Evolutionary conservation across 2,329 filamentous ascomycete genomes (phyloP), one percentile per base, ranked within the genome.

Genomic region (Aspergillus pseudotamarii): DNA sequence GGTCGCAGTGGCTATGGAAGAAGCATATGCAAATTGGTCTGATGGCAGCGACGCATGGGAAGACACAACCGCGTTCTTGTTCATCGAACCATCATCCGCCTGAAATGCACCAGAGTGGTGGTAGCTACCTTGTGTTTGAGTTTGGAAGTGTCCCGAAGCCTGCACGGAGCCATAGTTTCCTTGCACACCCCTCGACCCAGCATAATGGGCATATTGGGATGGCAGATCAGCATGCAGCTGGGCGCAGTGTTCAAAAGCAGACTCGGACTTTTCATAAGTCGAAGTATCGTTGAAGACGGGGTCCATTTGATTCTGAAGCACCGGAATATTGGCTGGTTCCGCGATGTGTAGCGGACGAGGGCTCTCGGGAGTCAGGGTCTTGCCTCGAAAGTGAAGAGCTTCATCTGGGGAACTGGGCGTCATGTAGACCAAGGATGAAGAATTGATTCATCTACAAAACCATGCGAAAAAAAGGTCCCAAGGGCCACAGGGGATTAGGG

Each of bases 221-320:
- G 36, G 16, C 28, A 51, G 57, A 59, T 64, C 57, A 36, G 55
- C 34, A 11, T 63, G 67, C 60, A 50, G 64, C 57, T 64, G 61
- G 46, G 61, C 59, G 57, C 58, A 63, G 57, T 64, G 60, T 60
- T 70, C 70, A 61, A 68, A 66, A 55, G 71, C 63, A 57, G 65
- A 62, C 45, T 72, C 71, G 43, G 75, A 75, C 72, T 81, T 85
- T 64, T 81, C 81, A 75, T 87, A 86, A 66, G 84, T 84, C 59
- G 87, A 83, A 61, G 87, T 87, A 75, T 90, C 88, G 79, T 89
- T 89, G 82, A 91, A 90, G 70, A 85, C 80, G 60, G 88, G 87
- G 78, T 92, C 89, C 85, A 88, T 91, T 79, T 91, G 88, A 74
- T 89, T 88, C 74, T 88, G 85, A 72, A 91, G 82, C 60, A 92